phyloP scores from a whole-genome alignment of 2,329 filamentous ascomycete species.

The Xylariaceae sp. region DNA sequence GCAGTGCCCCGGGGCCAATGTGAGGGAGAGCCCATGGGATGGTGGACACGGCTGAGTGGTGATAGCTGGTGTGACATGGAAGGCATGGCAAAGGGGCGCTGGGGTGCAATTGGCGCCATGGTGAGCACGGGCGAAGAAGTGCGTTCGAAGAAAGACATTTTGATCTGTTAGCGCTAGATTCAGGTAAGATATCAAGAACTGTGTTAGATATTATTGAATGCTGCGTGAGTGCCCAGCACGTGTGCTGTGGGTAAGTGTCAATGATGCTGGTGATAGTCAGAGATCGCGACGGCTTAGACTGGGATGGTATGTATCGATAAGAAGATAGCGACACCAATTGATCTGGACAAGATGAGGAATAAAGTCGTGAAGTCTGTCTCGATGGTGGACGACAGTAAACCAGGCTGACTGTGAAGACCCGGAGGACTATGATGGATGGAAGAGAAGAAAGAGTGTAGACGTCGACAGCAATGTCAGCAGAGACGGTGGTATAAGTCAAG shows the following conservation, averaged over 20 bases:
- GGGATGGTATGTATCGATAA: slow-evolving; percentile 12
- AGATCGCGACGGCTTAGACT: slow-evolving; percentile 7
- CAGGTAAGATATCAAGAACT: slow-evolving; percentile 29
- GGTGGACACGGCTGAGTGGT: slow-evolving; percentile 30
- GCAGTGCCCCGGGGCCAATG: slow-evolving; percentile 31
- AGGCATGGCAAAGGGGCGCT: slow-evolving; percentile 37
- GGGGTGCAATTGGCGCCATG: slow-evolving; percentile 42
- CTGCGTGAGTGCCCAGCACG: slow-evolving; percentile 4
- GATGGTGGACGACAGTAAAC: slow-evolving; percentile 3
- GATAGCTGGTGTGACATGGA: slow-evolving; percentile 37
- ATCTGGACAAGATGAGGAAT: slow-evolving; percentile 24
- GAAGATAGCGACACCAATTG: slow-evolving; percentile 20
- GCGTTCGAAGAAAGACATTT: slow-evolving; percentile 36
- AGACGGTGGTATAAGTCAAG: slow-evolving; percentile 14
- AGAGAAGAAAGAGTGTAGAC: background rate
- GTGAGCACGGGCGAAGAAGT: slow-evolving; percentile 36
- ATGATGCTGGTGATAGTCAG: slow-evolving; percentile 10
- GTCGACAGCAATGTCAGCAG: slow-evolving; percentile 3
- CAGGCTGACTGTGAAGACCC: slow-evolving; percentile 2
- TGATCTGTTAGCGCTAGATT: slow-evolving; percentile 31
- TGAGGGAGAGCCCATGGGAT: slow-evolving; percentile 33
- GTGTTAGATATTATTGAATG: slow-evolving; percentile 23
- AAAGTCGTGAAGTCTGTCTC: slow-evolving; percentile 13
- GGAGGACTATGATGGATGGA: slow-evolving; percentile 2
- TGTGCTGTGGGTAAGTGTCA: slow-evolving; percentile 17